A percentile compares a stretch with the other conserved stretches of the same genome.
Evolutionary conservation across 179 eudicot species (phyloP).

Genomic region (Gypsophila paniculata): DNA sequence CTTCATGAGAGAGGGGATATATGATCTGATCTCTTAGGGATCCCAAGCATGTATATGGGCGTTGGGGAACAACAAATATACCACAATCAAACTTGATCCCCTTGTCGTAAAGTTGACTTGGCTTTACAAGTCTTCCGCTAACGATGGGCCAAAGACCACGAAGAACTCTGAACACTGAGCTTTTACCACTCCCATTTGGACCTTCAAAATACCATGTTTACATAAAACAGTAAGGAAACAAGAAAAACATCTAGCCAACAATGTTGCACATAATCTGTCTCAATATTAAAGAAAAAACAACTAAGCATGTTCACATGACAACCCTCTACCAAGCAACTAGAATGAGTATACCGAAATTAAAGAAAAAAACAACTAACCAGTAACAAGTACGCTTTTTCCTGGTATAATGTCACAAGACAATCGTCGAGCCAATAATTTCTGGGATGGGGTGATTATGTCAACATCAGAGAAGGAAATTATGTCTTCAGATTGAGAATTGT

Average conservation of each 20-base stretch:
- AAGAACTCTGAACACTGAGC: constrained; percentile 90
- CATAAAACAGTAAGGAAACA: constrained; percentile 15
- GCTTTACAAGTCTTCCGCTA: constrained; percentile 62
- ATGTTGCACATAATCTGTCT: neutral
- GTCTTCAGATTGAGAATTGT: constrained; percentile 35
- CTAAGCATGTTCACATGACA: neutral
- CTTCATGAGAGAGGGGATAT: constrained; percentile 73
- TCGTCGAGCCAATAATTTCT: constrained; percentile 59
- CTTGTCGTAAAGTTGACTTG: constrained; percentile 45
- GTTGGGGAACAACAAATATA: constrained; percentile 83
- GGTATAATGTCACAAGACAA: constrained; percentile 56
- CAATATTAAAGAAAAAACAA: neutral
- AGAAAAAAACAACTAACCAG: constrained; percentile 52
- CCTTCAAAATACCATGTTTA: constrained; percentile 41
- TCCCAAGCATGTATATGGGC: constrained; percentile 94
- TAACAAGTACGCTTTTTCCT: constrained; percentile 78
- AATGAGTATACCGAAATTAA: neutral
- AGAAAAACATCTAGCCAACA: constrained; percentile 5
- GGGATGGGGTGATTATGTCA: constrained; percentile 66
- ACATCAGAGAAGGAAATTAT: constrained; percentile 60
- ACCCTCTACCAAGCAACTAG: constrained; percentile 8
- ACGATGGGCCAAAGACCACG: constrained; percentile 89
- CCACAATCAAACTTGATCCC: constrained; percentile 58
- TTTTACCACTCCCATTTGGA: constrained; percentile 98
- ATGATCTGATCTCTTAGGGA: constrained; percentile 89